Base-by-base conservation (phyloP, 2,329 filamentous ascomycete genomes). In the Ascochyta fabae region DNA sequence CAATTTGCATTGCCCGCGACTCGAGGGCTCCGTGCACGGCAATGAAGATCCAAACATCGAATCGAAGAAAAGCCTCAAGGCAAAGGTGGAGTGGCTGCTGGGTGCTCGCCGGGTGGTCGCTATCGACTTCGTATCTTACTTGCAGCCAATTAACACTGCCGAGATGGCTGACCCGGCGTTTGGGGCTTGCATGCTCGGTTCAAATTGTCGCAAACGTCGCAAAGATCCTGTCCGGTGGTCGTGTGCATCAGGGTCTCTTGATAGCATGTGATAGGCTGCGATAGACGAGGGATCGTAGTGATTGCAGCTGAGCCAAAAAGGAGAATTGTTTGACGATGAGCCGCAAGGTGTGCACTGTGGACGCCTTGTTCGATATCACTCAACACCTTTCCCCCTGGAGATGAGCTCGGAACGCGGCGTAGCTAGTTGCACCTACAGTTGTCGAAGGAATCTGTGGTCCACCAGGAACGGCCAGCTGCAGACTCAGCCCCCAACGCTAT, bases 91-190 rank as follows among this genome's bases (percentile, higher is more conserved):
- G 33, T 35, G 38, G 38, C 33, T 36, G 16, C 36, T 38, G 41
- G 31, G 39, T 45, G 36, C 29, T 47, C 53, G 42, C 36, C 47
- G 47, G 53, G 19, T 43, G 53, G 42, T 56, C 53, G 53, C 53
- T 44, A 39, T 41, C 41, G 8, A 48, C n/a, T 16, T 40, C 45
- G 34, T 34, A 50, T 38, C 26, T 19, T 24, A 4, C 42, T 44
- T 48, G 29, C 33, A 49, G 22, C 65, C 65, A 64, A 66, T 68
- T 27, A 53, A 51, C 44, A 38, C 55, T 19, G 54, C 58, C 59
- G 58, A 58, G 31, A 39, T 12, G 24, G 61, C 60, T 50, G 55
- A 50, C 27, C 15, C 19, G 41, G 41, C 24, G 26, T 38, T 27
- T 27, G 41, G 42, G 27, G 33, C 42, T 49, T 49, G 34, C 50